A percentile compares a stretch with the other conserved stretches of the same genome.
These are phyloP conservation scores for Saksenaea vasiformis DNA, from an alignment of 371 early-diverging fungal species.

Conservation along the genomic window DNA sequence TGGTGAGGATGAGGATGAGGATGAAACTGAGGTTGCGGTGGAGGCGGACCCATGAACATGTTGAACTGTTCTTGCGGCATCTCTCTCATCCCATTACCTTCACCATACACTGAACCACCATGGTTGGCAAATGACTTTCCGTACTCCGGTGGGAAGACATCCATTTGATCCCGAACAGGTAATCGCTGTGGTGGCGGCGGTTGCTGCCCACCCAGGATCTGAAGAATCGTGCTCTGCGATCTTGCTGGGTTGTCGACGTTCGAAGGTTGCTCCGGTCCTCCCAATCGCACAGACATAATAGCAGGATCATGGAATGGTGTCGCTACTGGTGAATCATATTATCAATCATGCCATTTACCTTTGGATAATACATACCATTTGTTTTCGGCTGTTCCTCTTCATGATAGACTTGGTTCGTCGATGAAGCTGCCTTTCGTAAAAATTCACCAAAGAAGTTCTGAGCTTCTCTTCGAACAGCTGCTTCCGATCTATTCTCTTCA, in stretches of 20 bases:
- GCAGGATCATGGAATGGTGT: constrained; percentile 69
- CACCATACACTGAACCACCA: constrained; percentile 1
- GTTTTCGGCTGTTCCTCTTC: constrained; percentile 13
- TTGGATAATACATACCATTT: neutral
- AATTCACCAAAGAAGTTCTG: constrained; percentile 73
- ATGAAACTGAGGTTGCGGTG: constrained; percentile 19
- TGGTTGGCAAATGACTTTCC: constrained; percentile 9
- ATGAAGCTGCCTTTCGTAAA: constrained; percentile 64
- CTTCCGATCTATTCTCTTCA: constrained; percentile 2
- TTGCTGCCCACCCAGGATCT: constrained; percentile 37
- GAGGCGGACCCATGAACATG: constrained; percentile 30
- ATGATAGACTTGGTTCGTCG: constrained; percentile 16
- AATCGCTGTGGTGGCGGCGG: constrained; percentile 12
- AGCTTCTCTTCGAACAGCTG: constrained; percentile 48
- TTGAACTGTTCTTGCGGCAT: constrained; percentile 2
- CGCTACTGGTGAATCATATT: constrained; percentile 6
- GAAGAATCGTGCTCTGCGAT: constrained; percentile 38
- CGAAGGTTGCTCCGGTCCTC: constrained; percentile 17
- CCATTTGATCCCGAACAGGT: neutral
- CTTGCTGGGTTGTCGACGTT: neutral
- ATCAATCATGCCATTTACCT: neutral
- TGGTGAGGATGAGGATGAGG: constrained; percentile 12
- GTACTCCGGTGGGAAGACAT: constrained; percentile 9
- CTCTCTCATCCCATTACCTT: constrained; percentile 12
- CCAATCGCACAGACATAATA: constrained; percentile 64